Base-by-base conservation (phyloP, 2,329 filamentous ascomycete genomes). In the Aspergillus bombycis region DNA sequence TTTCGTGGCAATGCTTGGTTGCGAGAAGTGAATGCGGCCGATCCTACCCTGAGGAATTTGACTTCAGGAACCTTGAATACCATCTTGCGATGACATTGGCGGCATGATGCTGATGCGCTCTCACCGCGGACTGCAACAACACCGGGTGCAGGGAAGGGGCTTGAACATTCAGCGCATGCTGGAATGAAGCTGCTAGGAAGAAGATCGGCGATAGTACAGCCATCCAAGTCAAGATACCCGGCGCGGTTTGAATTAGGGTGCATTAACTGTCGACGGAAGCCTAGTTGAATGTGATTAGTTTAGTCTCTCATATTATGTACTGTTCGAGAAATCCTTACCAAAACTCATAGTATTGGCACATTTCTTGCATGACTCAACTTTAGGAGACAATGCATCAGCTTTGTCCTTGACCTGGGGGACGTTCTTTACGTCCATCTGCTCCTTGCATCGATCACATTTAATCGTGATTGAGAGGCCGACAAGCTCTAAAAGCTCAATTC, bases 361-460 rank as follows among this genome's bases (percentile, higher is more conserved):
- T 72, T 87, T 87, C 61, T 82, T 82, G 76, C 86, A 88, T 3
- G 77, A 79, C 67, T 84, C 81, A 12, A 79, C 73, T 46, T 80
- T 80, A 4, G 80, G 77, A 23, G 78, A 74, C 14, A 78, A 69
- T 19, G 68, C 67, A 38, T 78, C 79, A 36, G 72, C 75, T 23
- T 77, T 78, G 32, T 79, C 78, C 30, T 75, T 77, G 46, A 83
- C 83, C 52, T 88, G 84, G 62, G 85, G 87, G 10, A 94, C 80
- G 28, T 87, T 87, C 9, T 86, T 86, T 46, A 94, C 79, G 65
- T 95, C 92, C 71, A 88, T 88, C 14, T 83, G 75, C 4, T 91
- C 90, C 75, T 90, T 93, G 82, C 92, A 96, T 43, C 92, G 86
- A 58, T 89, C 87, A 75, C 92, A 96, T 74, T 93, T 94, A 66